Base-by-base conservation (phyloP, 2,329 filamentous ascomycete species). In the Pseudocercospora macadamiae region DNA sequence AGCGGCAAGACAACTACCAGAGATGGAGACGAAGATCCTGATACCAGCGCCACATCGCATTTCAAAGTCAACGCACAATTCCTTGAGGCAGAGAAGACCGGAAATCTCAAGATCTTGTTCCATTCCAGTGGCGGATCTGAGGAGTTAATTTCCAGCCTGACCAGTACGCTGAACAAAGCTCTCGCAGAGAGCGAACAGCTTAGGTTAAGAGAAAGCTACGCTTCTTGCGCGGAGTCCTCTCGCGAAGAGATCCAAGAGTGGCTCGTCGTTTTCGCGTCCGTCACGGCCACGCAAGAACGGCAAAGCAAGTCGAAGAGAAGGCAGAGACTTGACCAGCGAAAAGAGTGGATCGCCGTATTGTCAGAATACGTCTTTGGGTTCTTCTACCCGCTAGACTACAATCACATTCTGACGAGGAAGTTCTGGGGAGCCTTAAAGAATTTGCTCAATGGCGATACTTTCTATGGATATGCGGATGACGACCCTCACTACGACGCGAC, bases 401-500 rank as follows among this genome's bases (percentile, higher is more conserved):
- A 62, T 14, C 55, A 59, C 36, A 12, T 49, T 18, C 8, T 54
- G 19, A 34, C 39, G n/a, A 36, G 56, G 37, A 58, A 59, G 16
- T 62, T 62, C 37, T 56, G 55, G 51, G 59, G 59, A 9, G 55
- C 59, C 4, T 30, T 62, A 25, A n/a, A 53, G 12, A 34, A 28
- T 3, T 16, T 56, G 1, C 37, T 62, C 4, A n/a, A 59, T 7
- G 54, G 34, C 1, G 34, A 36, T 10, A 51, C 25, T 1, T 60
- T 60, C 25, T 49, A 39, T 12, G 45, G 18, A 7, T 4, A 49
- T 42, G 55, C 36, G 16, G 39, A 18, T 16, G 42, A 18, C 12
- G 49, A 48, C 23, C 19, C 23, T 8, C 12, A 21, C 2, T 30
- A 48, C n/a, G 55, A 58, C 26, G 10, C 23, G 9, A 23, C 52